These are phyloP conservation scores for Biscogniauxia mediterranea DNA, from an alignment of 2,329 filamentous ascomycete genomes.

Conservation along the genomic window DNA sequence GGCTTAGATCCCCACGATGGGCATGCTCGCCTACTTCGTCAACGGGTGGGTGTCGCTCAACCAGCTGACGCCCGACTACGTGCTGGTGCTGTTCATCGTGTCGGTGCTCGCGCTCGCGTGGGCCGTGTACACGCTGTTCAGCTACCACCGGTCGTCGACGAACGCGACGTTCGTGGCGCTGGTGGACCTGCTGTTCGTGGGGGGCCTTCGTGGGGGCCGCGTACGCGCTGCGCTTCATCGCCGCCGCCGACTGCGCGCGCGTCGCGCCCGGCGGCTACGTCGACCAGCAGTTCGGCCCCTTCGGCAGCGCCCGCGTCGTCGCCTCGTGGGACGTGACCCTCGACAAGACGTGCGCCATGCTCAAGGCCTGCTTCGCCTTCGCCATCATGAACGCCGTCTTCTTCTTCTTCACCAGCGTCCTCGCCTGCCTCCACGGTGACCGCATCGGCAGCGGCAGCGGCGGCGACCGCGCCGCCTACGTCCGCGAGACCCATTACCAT, in stretches of 20 bases:
- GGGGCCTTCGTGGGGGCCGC: conserved; percentile 64
- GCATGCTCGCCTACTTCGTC: conserved; percentile 67
- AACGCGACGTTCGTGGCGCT: conserved; percentile 62
- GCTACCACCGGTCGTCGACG: conserved; percentile 59
- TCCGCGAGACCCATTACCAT: conserved; percentile 50
- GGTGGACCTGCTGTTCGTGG: conserved; percentile 61
- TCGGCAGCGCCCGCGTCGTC: conserved; percentile 54
- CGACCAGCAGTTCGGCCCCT: conserved; percentile 59
- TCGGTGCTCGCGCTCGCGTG: conserved; percentile 62
- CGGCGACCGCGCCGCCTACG: conserved; percentile 35
- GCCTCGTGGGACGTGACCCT: conserved; percentile 52
- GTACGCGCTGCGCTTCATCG: conserved; percentile 58
- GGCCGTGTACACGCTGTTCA: conserved; percentile 64
- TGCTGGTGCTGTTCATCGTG: conserved; percentile 67
- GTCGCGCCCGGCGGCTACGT: conserved; percentile 50
- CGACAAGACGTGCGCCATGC: conserved; percentile 83
- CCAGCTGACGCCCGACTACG: conserved; percentile 58
- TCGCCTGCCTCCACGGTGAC: conserved; percentile 62
- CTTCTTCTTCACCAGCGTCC: conserved; percentile 73
- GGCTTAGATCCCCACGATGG: conserved; percentile 60
- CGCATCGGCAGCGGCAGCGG: conserved; percentile 27
- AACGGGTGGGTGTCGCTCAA: conserved; percentile 57
- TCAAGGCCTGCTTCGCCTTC: conserved; percentile 87
- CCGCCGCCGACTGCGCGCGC: conserved; percentile 64
- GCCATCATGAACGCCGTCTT: conserved; percentile 84